Percentiles rank a stretch among this genome's conserved stretches.
Conservation (phyloP, 192 early-diverging fungal species). For the Cetraspora pellucida region DNA sequence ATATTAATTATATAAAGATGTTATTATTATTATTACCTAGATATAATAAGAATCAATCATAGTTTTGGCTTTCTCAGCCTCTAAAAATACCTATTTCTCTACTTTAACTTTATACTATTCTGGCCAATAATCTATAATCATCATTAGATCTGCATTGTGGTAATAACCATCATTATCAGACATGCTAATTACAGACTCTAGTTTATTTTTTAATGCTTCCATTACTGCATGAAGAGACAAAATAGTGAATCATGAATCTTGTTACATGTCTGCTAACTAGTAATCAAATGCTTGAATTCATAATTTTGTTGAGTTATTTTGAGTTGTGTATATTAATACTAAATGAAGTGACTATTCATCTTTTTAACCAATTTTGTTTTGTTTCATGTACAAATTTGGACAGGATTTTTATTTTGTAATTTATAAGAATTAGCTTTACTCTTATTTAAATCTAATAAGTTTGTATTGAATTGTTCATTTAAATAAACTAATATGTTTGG, state of each 20-base stretch:
- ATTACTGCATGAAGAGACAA: background rate
- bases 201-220: background rate
- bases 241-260: background rate
- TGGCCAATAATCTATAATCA: background rate
- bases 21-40: background rate
- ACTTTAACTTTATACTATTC: background rate
- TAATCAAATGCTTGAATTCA: background rate
- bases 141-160: background rate
- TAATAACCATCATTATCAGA: background rate
- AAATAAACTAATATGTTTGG: background rate
- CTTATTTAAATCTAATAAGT: background rate
- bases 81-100: background rate
- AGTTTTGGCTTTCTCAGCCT: background rate
- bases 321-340: background rate
- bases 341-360: background rate
- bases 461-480: background rate
- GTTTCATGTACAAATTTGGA: background rate
- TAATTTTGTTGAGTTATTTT: background rate
- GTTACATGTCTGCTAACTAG: background rate
- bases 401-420: background rate
- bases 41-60: background rate
- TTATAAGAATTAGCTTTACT: background rate
- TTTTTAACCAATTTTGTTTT: background rate
- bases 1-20: too few species aligned
- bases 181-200: background rate